Evolutionary conservation across 495 filamentous ascomycete genomes (phyloP), one percentile per base, ranked within the genome.

Genomic region (Geoglossum glabrum): DNA sequence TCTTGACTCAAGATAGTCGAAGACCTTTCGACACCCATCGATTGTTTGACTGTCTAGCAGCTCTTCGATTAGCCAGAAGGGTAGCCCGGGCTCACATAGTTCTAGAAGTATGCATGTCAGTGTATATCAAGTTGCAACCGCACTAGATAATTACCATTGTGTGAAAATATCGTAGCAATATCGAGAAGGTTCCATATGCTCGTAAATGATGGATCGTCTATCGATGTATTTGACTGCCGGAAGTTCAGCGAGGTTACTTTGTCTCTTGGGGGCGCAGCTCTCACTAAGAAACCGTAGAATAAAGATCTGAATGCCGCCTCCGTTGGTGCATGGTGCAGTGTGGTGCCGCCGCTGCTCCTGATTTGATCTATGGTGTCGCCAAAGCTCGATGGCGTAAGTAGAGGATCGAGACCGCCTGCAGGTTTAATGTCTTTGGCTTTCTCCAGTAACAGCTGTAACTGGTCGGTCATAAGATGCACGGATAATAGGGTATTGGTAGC

Each of bases 21-120:
- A 97, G 1, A 96, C 81, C 26, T 78, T 86, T 56, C 88, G 81
- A 63, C 90, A 96, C 13, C 87, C 87, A 57, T 85, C 77, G 23
- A 95, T 93, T 0, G 89, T 95, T 66, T 95, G 92, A 60, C 87
- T 94, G 69, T 97, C 93, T 49, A 99, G 77, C 0, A 97, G 78
- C 66, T 99, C 92, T 66, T 99, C 92, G 19, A 96, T 82, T 15
- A 97, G 77, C 79, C 83, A 89, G 62, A 93, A 86, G 10, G 90
- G 77, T 36, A 97, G 73, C 27, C 82, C 86, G 0, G 86, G 78
- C 60, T 94, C 87, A 66, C 86, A 93, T 72, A 85, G 80, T 66
- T 87, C 87, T 80, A 59, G n/a, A 19, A 7, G 38, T 25, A 9
- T 11, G 30, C 28, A 49, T 58, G 28, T 66, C n/a, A 61, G 47